A percentile compares a stretch with the other conserved stretches of the same genome.
phyloP scores from a whole-genome alignment of 371 early-diverging fungal genomes.

The Mucor saturninus region DNA sequence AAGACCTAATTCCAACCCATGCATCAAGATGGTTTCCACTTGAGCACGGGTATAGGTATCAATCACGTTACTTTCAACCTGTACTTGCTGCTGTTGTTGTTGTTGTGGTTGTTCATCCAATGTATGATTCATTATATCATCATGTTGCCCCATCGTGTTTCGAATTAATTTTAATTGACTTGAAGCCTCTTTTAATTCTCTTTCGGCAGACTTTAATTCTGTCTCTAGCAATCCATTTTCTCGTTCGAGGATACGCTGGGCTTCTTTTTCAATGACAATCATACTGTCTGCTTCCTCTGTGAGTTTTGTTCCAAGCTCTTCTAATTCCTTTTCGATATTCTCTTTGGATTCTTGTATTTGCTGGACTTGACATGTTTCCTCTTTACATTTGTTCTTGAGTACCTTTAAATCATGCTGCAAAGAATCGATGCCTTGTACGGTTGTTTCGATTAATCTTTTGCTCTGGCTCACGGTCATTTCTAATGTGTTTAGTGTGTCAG shows the following conservation, averaged over 20 bases:
- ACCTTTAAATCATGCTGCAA: slow-evolving; percentile 28
- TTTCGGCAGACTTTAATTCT: slow-evolving; percentile 56
- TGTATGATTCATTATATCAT: not conserved
- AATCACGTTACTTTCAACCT: not conserved
- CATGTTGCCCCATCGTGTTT: slow-evolving; percentile 20
- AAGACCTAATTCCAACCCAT: slow-evolving; percentile 10
- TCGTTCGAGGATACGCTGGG: slow-evolving; percentile 42
- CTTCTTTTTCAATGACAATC: slow-evolving; percentile 69
- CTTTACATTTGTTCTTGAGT: slow-evolving; percentile 34
- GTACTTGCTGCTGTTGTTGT: not conserved
- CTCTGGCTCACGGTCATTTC: slow-evolving; percentile 6
- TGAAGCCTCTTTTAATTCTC: slow-evolving; percentile 63
- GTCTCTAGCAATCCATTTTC: slow-evolving; percentile 25
- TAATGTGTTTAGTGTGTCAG: slow-evolving; percentile 3
- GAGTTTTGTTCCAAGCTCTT: slow-evolving; percentile 65
- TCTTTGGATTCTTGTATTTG: slow-evolving; percentile 67
- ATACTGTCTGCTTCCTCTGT: slow-evolving; percentile 76
- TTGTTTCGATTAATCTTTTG: slow-evolving; percentile 7
- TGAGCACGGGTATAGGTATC: slow-evolving; percentile 31
- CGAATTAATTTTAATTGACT: slow-evolving; percentile 67
- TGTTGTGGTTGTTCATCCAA: slow-evolving; percentile 12
- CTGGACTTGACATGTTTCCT: slow-evolving; percentile 65
- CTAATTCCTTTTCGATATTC: slow-evolving; percentile 71
- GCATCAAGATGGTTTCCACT: slow-evolving; percentile 24
- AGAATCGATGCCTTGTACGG: slow-evolving; percentile 12